Evolutionary conservation across 345 rosid genomes (phyloP).

Genomic region (Erucastrum elatum): DNA sequence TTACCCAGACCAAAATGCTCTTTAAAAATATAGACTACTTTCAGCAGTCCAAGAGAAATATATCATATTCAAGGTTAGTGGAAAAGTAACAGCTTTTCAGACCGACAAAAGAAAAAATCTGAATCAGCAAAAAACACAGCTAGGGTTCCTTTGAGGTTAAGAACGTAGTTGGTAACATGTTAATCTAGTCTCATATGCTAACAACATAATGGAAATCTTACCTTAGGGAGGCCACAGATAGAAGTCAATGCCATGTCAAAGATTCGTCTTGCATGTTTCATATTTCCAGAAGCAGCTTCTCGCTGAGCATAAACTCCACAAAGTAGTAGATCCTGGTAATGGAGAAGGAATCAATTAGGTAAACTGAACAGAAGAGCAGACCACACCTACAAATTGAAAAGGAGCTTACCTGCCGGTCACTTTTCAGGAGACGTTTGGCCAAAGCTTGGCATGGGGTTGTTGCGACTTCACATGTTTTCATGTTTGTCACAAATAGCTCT

Average conservation of each 20-base stretch:
- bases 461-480: slow-evolving; percentile 54
- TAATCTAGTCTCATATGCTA: background rate
- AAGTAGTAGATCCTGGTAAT: slow-evolving; percentile 71
- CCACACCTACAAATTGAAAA: slow-evolving; percentile 20
- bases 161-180: slow-evolving; percentile 17
- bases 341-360: slow-evolving; percentile 12
- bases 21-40: background rate
- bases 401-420: slow-evolving; percentile 80
- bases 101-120: background rate
- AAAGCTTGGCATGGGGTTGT: slow-evolving; percentile 73
- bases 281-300: slow-evolving; percentile 82
- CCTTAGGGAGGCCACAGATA: slow-evolving; percentile 69
- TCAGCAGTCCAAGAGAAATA: slow-evolving; percentile 7
- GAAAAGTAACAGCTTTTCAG: slow-evolving; percentile 1
- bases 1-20: slow-evolving; percentile 10
- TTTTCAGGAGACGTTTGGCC: slow-evolving; percentile 87
- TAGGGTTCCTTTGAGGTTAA: slow-evolving; percentile 6
- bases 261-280: slow-evolving; percentile 82
- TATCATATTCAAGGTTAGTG: background rate
- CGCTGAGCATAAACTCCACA: slow-evolving; percentile 96
- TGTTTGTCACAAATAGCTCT: slow-evolving; percentile 63
- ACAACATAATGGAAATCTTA: slow-evolving; percentile 37
- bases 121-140: slow-evolving; percentile 6
- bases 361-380: slow-evolving; percentile 13
- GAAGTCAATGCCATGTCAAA: slow-evolving; percentile 95